Conservation (phyloP, 2,329 filamentous ascomycete species). For the Intubia oerlemansii region DNA sequence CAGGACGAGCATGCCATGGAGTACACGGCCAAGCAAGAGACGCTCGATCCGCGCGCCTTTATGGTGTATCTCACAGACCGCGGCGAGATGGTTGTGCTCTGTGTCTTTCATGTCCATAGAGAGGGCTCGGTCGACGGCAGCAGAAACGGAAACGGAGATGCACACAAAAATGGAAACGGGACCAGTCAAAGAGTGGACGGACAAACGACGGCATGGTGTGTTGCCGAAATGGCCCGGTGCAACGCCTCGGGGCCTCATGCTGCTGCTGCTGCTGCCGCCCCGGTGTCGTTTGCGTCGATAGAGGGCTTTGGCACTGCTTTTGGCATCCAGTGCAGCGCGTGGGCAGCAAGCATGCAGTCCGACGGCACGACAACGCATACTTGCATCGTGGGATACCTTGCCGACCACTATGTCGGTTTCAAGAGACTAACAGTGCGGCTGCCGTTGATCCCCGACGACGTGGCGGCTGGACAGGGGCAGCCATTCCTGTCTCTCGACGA, state of each 20-base stretch:
- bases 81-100: conserved; percentile 27
- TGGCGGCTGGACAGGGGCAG: conserved; percentile 14
- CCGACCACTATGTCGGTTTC: conserved; percentile 32
- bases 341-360: too few relatives aligned
- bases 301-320: too few relatives aligned
- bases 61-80: conserved; percentile 30
- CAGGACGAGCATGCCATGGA: not conserved
- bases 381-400: conserved; percentile 27
- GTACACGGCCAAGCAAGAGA: not conserved
- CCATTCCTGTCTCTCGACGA: conserved; percentile 16
- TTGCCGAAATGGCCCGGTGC: too few relatives aligned
- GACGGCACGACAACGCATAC: conserved; percentile 3
- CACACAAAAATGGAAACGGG: too few relatives aligned
- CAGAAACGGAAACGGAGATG: too few relatives aligned
- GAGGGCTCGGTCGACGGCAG: too few relatives aligned
- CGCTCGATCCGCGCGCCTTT: conserved; percentile 15
- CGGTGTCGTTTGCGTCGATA: too few relatives aligned
- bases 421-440: conserved; percentile 21
- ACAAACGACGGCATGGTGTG: too few relatives aligned
- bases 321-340: conserved; percentile 34
- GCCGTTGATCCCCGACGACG: too few relatives aligned
- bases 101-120: conserved; percentile 12
- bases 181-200: too few relatives aligned
- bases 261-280: too few relatives aligned
- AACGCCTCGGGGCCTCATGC: too few relatives aligned